Conservation (phyloP, 2,329 filamentous ascomycete genomes). For the Sporothrix humicola region DNA sequence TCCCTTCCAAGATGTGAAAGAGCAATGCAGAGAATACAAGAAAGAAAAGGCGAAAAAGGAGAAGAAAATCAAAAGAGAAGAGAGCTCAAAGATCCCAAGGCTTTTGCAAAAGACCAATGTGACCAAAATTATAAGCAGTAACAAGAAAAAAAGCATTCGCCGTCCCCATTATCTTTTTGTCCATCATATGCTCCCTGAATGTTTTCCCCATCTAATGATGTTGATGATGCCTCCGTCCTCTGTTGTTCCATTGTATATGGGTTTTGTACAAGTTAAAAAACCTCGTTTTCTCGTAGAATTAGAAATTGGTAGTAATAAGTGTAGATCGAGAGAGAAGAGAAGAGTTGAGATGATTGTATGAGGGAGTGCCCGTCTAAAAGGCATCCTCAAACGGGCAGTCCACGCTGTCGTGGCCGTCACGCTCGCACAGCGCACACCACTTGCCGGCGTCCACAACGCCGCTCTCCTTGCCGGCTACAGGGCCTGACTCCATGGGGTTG, state of each 20-base stretch:
- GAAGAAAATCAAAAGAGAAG: not conserved
- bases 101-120: too few species aligned
- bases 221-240: too few species aligned
- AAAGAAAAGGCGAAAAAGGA: not conserved
- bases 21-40: not conserved
- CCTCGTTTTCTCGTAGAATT: too few species aligned
- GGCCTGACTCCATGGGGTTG: constrained; percentile 68
- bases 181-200: not conserved
- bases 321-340: too few species aligned
- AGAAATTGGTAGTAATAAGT: too few species aligned
- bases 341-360: too few species aligned
- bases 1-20: not conserved
- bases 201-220: too few species aligned
- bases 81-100: not conserved
- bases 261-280: too few species aligned
- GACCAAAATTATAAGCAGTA: constrained; percentile 3
- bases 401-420: constrained; percentile 94
- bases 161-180: not conserved
- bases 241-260: too few species aligned
- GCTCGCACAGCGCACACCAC: constrained; percentile 97
- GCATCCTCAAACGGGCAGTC: constrained; percentile 92
- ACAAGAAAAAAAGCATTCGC: not conserved
- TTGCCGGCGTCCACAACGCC: constrained; percentile 81
- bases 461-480: constrained; percentile 78
- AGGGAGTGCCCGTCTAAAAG: constrained; percentile 52